These are phyloP conservation scores for Auriscalpium orientale DNA, from an alignment of 768 basidiomycete genomes.

Conservation along the genomic window DNA sequence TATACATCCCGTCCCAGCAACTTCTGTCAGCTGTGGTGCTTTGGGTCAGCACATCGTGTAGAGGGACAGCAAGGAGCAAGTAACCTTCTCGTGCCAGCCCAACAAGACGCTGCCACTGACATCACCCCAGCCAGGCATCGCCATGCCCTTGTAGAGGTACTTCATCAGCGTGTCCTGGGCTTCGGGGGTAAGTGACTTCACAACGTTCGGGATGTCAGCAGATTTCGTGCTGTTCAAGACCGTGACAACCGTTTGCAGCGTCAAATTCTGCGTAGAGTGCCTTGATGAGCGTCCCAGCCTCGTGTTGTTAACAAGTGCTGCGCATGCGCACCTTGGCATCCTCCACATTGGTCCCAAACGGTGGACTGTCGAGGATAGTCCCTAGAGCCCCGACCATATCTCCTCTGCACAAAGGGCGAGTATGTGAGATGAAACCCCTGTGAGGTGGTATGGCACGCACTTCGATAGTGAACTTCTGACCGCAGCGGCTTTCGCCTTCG, in stretches of 20 bases:
- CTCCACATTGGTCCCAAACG: conserved; percentile 83
- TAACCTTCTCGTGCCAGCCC: conserved; percentile 95
- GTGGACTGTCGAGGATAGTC: conserved; percentile 66
- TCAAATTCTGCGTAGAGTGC: conserved; percentile 49
- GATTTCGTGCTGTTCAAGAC: conserved; percentile 93
- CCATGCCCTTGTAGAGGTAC: conserved; percentile 97
- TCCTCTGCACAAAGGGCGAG: conserved; percentile 38
- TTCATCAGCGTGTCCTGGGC: conserved; percentile 93
- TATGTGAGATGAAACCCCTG: too few relatives aligned
- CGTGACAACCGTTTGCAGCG: conserved; percentile 72
- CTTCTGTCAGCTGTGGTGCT: conserved; percentile 69
- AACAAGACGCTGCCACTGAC: conserved; percentile 61
- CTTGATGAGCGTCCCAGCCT: background rate
- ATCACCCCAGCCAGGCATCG: conserved; percentile 49
- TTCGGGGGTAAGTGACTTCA: conserved; percentile 66
- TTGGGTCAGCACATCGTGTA: background rate
- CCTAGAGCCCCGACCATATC: conserved; percentile 70
- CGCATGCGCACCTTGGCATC: conserved; percentile 72
- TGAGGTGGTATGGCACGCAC: conserved; percentile 34
- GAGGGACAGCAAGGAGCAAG: conserved; percentile 14
- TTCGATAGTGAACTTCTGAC: conserved; percentile 70
- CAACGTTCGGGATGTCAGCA: conserved; percentile 70
- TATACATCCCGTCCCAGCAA: conserved; percentile 91
- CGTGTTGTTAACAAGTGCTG: background rate
- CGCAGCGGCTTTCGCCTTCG: conserved; percentile 63